These are phyloP conservation scores for Globisporangium iwayamae DNA, from an alignment of 352 stramenopile genomes.

Conservation along the genomic window DNA sequence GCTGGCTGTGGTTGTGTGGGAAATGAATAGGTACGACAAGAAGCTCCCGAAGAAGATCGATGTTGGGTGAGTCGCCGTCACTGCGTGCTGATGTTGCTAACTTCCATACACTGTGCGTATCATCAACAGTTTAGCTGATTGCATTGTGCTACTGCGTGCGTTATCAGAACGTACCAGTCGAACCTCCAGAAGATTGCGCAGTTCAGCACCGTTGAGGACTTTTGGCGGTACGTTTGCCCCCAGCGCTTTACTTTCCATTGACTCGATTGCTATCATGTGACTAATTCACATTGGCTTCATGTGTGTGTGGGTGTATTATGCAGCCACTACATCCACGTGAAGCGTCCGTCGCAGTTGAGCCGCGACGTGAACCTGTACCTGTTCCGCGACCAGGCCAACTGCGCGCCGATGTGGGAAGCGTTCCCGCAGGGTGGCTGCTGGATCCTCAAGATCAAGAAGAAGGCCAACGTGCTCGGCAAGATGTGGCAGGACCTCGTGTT, in stretches of 20 bases:
- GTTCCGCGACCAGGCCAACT: slow-evolving; percentile 88
- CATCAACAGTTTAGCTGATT: background rate
- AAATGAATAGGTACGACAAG: slow-evolving; percentile 88
- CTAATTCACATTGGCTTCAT: background rate
- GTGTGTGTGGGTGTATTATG: background rate
- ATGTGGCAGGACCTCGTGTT: slow-evolving; percentile 95
- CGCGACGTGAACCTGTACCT: slow-evolving; percentile 93
- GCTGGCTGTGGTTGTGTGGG: slow-evolving; percentile 7
- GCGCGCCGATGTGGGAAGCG: slow-evolving; percentile 88
- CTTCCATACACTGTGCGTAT: background rate
- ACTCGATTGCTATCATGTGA: background rate
- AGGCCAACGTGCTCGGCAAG: slow-evolving; percentile 91
- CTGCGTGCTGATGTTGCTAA: background rate
- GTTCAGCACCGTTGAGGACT: slow-evolving; percentile 91
- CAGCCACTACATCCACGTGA: slow-evolving; percentile 92
- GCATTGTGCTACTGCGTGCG: slow-evolving; percentile 5
- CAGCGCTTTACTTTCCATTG: background rate
- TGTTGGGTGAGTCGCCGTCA: slow-evolving; percentile 50
- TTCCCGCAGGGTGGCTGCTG: slow-evolving; percentile 93
- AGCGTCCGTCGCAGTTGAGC: slow-evolving; percentile 89
- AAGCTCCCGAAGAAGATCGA: slow-evolving; percentile 91
- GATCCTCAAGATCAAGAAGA: slow-evolving; percentile 96
- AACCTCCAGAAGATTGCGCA: slow-evolving; percentile 87
- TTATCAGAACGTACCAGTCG: slow-evolving; percentile 62
- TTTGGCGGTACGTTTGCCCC: slow-evolving; percentile 74